Percentiles rank a stretch among this genome's conserved stretches.
Evolutionary conservation across 2,329 filamentous ascomycete species (phyloP).

Genomic region (Thelonectria discophora): DNA sequence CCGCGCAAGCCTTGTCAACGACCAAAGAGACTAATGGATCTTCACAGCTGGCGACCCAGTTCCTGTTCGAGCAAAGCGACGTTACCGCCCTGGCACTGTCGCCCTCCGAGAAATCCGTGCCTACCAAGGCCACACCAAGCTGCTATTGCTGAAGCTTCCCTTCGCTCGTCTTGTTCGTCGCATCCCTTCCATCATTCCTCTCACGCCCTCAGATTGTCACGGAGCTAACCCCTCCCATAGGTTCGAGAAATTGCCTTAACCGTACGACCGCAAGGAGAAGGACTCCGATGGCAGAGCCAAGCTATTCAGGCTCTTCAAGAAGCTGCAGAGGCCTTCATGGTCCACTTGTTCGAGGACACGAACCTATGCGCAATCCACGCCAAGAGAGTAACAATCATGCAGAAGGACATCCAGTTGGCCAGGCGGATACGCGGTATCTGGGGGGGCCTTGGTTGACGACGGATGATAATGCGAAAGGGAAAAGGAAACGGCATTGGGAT

Average conservation of each 20-base stretch:
- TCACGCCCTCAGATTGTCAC: background rate
- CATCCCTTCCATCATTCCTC: background rate
- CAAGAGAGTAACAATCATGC: slow-evolving; percentile 96
- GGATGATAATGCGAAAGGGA: slow-evolving; percentile 22
- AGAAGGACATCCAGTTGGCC: slow-evolving; percentile 96
- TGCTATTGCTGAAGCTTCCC: slow-evolving; percentile 82
- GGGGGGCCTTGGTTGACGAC: slow-evolving; percentile 67
- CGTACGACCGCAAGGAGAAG: slow-evolving; percentile 68
- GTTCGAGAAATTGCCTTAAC: slow-evolving; percentile 75
- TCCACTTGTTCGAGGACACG: slow-evolving; percentile 84
- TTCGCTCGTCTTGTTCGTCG: slow-evolving; percentile 75
- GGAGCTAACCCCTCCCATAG: slow-evolving; percentile 32
- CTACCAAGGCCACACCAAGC: slow-evolving; percentile 89
- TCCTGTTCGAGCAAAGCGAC: slow-evolving; percentile 67
- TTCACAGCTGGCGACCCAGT: slow-evolving; percentile 75
- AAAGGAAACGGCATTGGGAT: slow-evolving; percentile 28
- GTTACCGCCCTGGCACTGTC: slow-evolving; percentile 82
- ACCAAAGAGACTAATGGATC: slow-evolving; percentile 31
- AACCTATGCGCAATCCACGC: slow-evolving; percentile 97
- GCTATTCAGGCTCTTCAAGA: slow-evolving; percentile 94
- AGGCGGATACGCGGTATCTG: slow-evolving; percentile 80
- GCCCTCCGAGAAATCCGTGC: slow-evolving; percentile 91
- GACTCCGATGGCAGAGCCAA: slow-evolving; percentile 94
- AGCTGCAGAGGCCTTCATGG: slow-evolving; percentile 93
- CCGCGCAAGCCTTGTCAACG: background rate